Conservation (phyloP, 345 rosid species). For the Mangifera indica region DNA sequence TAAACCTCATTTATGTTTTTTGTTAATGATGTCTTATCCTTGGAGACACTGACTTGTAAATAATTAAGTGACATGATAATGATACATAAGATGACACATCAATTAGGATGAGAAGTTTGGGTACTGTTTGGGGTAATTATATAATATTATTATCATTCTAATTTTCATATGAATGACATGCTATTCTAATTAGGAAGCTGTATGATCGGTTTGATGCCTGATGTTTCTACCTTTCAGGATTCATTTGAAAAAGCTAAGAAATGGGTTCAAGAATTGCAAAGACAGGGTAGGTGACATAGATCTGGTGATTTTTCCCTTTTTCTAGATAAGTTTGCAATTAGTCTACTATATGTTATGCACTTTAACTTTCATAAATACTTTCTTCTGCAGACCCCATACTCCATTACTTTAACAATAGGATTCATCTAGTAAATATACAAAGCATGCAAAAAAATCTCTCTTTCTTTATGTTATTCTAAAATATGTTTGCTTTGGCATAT, state of each 20-base stretch:
- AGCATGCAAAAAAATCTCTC: neutral
- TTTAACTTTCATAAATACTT: neutral
- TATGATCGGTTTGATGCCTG: neutral
- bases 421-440: neutral
- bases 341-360: neutral
- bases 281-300: constrained; percentile 45
- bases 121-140: too few relatives aligned
- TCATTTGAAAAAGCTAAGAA: constrained; percentile 62
- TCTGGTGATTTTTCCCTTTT: neutral
- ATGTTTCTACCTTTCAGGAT: constrained; percentile 36
- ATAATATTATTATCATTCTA: neutral
- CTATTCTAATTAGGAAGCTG: neutral
- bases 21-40: too few relatives aligned
- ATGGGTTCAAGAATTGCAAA: constrained; percentile 69
- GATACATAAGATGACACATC: too few relatives aligned
- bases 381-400: neutral
- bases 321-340: neutral
- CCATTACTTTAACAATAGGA: neutral
- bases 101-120: too few relatives aligned
- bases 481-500: neutral
- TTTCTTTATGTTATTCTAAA: neutral
- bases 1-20: neutral
- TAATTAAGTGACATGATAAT: too few relatives aligned
- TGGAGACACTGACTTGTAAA: too few relatives aligned
- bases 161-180: neutral